phyloP scores from a whole-genome alignment of 257 asterid genomes.

The Schizonepeta tenuifolia region DNA sequence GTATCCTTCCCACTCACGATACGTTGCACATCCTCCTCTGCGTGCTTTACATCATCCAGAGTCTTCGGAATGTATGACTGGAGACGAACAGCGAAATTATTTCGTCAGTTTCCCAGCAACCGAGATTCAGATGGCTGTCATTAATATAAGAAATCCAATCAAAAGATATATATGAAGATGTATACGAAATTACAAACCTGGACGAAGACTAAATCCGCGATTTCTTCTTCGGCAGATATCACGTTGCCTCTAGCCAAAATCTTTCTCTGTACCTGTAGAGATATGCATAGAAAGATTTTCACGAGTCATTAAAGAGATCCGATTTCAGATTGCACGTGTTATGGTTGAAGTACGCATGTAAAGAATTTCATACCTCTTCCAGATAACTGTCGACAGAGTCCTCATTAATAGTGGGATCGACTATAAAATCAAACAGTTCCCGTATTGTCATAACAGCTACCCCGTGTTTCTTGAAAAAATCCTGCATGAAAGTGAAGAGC shows the following conservation, averaged over 20 bases:
- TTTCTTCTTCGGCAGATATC: conserved; percentile 88
- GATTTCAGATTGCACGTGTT: conserved; percentile 17
- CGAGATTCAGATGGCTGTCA: background rate
- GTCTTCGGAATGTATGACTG: conserved; percentile 92
- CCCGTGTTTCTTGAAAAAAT: conserved; percentile 85
- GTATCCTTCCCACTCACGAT: conserved; percentile 80
- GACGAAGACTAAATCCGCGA: conserved; percentile 83
- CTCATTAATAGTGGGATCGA: conserved; percentile 79
- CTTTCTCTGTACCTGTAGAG: conserved; percentile 69
- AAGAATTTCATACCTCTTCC: conserved; percentile 63
- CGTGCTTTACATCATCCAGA: conserved; percentile 76
- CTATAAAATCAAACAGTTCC: conserved; percentile 88
- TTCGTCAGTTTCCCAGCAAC: background rate
- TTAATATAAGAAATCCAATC: background rate
- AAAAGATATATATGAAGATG: background rate
- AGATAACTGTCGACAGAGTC: conserved; percentile 83
- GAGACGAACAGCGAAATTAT: background rate
- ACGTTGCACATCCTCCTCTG: conserved; percentile 84
- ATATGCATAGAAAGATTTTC: conserved; percentile 15
- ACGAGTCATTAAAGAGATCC: conserved; percentile 1
- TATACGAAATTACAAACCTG: conserved; percentile 51
- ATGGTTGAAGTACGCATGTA: conserved; percentile 1
- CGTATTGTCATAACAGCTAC: conserved; percentile 92
- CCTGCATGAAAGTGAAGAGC: conserved; percentile 50
- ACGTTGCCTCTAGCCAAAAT: conserved; percentile 80